Evolutionary conservation across 2,329 filamentous ascomycete species (phyloP).

Genomic region (Purpureocillium takamizusanense): DNA sequence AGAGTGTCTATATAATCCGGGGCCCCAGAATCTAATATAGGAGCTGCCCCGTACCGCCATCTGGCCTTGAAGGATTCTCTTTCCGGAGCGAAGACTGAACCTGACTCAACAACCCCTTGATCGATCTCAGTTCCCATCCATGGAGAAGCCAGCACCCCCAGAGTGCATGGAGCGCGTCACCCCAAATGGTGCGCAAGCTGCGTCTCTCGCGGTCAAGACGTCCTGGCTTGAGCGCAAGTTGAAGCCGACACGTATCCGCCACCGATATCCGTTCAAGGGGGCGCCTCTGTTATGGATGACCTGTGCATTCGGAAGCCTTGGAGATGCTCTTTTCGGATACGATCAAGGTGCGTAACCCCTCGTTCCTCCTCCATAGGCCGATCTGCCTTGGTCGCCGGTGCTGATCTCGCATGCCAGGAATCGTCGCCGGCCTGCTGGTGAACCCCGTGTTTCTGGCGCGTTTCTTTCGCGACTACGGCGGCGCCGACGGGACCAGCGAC

Average conservation of each 20-base stretch:
- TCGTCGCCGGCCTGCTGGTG: conserved; percentile 8
- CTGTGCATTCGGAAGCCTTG: conserved; percentile 8
- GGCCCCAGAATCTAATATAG: background rate
- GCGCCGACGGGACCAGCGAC: conserved; percentile 4
- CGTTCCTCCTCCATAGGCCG: too few species aligned
- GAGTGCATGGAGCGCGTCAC: too few species aligned
- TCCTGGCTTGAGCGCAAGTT: conserved; percentile 5
- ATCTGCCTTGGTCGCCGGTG: too few species aligned
- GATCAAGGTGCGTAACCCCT: conserved; percentile 4
- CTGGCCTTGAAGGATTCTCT: too few species aligned
- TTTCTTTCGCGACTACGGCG: conserved; percentile 8
- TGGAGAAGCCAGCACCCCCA: background rate
- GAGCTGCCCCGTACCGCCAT: too few species aligned
- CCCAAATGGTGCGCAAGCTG: too few species aligned
- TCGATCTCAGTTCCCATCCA: too few species aligned
- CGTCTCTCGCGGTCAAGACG: background rate
- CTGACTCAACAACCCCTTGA: too few species aligned
- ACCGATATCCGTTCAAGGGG: conserved; percentile 7
- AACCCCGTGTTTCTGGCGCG: conserved; percentile 8
- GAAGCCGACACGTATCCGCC: conserved; percentile 4
- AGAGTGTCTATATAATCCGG: conserved; percentile 1
- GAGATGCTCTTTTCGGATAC: conserved; percentile 9
- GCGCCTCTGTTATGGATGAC: conserved; percentile 8
- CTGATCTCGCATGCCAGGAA: too few species aligned
- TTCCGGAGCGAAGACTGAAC: too few species aligned